These are phyloP conservation scores for Yarrowia sp. DNA, from an alignment of 805 yeast species.

Conservation along the genomic window DNA sequence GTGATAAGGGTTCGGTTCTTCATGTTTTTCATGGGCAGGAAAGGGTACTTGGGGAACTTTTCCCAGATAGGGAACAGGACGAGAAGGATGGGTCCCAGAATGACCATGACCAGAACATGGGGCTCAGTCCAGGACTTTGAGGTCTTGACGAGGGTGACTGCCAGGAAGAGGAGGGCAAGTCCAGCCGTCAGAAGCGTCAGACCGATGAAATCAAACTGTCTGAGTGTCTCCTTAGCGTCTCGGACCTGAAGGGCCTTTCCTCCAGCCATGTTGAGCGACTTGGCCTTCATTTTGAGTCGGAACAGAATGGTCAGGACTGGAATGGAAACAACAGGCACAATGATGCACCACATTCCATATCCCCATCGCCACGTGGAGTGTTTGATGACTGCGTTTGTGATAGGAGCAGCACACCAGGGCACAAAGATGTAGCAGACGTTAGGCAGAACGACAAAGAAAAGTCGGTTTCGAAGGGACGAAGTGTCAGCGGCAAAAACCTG, in stretches of 20 bases:
- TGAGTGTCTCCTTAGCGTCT: slow-evolving; percentile 38
- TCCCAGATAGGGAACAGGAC: slow-evolving; percentile 62
- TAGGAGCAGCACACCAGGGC: slow-evolving; percentile 42
- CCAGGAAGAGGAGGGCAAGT: slow-evolving; percentile 64
- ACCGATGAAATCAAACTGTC: slow-evolving; percentile 67
- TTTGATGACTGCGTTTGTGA: slow-evolving; percentile 35
- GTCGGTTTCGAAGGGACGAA: slow-evolving; percentile 42
- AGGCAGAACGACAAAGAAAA: slow-evolving; percentile 40
- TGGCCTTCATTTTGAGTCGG: neutral
- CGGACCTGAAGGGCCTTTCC: neutral
- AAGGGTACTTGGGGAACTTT: slow-evolving; percentile 55
- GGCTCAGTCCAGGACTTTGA: slow-evolving; percentile 54
- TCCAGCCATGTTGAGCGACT: neutral
- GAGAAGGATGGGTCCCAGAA: slow-evolving; percentile 58
- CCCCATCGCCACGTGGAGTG: slow-evolving; percentile 51
- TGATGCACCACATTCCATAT: slow-evolving; percentile 48
- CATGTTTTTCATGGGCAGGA: slow-evolving; percentile 57
- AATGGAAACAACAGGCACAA: slow-evolving; percentile 39
- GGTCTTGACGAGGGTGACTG: slow-evolving; percentile 69
- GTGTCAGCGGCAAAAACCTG: slow-evolving; percentile 40
- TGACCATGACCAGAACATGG: slow-evolving; percentile 65
- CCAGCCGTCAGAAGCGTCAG: slow-evolving; percentile 52
- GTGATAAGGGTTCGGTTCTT: slow-evolving; percentile 50
- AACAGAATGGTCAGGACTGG: neutral
- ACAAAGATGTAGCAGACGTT: slow-evolving; percentile 41